phyloP scores from a whole-genome alignment of 1,139 yeast genomes.

The Debaryomyces coudertii region DNA sequence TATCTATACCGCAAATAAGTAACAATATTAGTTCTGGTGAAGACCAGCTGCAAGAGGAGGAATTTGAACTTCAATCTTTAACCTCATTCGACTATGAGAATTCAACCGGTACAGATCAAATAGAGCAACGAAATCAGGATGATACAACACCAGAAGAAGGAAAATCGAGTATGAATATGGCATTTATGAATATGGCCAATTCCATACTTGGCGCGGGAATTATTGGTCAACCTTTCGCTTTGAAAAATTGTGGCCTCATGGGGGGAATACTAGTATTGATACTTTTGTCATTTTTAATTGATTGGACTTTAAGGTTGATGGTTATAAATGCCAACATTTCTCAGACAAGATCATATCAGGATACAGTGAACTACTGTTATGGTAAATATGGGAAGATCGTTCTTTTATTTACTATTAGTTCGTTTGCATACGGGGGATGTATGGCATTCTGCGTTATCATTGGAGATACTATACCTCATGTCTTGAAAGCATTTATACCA shows the following conservation, averaged over 20 bases:
- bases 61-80: conserved; percentile 31
- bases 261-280: conserved; percentile 72
- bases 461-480: conserved; percentile 95
- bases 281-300: conserved; percentile 68
- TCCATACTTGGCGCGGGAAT: conserved; percentile 94
- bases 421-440: conserved; percentile 93
- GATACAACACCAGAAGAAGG: conserved; percentile 24
- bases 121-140: conserved; percentile 9
- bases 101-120: conserved; percentile 13
- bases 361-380: conserved; percentile 77
- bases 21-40: conserved; percentile 13
- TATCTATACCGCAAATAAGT: conserved; percentile 17
- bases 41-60: conserved; percentile 18
- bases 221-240: conserved; percentile 91
- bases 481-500: conserved; percentile 69
- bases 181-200: conserved; percentile 97
- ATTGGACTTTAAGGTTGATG: conserved; percentile 81
- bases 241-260: conserved; percentile 73
- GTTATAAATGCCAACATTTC: conserved; percentile 82
- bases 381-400: conserved; percentile 72
- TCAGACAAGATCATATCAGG: conserved; percentile 81
- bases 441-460: conserved; percentile 93
- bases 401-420: conserved; percentile 74
- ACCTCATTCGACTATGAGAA: conserved; percentile 26
- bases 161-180: conserved; percentile 70